Base-by-base conservation (phyloP, 169 alveolate genomes). In the Eimeria brunetti region DNA sequence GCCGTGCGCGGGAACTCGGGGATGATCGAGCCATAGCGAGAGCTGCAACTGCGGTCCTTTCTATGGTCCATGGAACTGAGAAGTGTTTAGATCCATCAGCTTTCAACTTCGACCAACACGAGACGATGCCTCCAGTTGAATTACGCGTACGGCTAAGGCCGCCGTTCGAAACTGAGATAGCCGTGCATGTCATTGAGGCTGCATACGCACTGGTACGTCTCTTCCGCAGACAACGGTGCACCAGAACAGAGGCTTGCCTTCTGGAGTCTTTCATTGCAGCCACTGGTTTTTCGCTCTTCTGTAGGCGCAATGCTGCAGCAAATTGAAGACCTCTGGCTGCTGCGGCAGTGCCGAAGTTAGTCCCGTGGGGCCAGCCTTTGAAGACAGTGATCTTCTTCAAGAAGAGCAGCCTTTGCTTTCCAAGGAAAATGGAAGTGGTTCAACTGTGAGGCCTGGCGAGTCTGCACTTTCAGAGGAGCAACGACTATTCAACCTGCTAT, bases 21-120 rank as follows among this genome's bases (percentile, higher is more conserved):
- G 93, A 86, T 75, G 60, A 27, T 64, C 53, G 36, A 24, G 93
- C 93, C 49, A 64, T 84, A 46, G 93, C 60, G 38, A 41, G 93
- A 30, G 93, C 93, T 60, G 93, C 93, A 60, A 64, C 67, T 64
- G 93, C 83, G 22, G 22, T 86, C 41, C 93, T 86, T 16, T 86
- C 93, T n/a, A 86, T 86, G 93, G 30, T 86, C 83, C 93, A 60
- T 44, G 93, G 93, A 36, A 86, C 93, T 86, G 93, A 86, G 49
- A 60, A 64, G 53, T 86, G 83, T 33, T 86, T 86, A 67, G 73
- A 53, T 83, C 53, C 75, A 56, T 18, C 93, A 27, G 33, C 62
- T 24, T 33, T 27, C 38, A 44, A 86, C 44, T 11, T n/a, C 36
- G 83, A 86, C 24, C 9, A 16, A 8, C 33, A 11, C 51, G 93